Conservation (phyloP, 345 rosid genomes). For the Populus tremula region DNA sequence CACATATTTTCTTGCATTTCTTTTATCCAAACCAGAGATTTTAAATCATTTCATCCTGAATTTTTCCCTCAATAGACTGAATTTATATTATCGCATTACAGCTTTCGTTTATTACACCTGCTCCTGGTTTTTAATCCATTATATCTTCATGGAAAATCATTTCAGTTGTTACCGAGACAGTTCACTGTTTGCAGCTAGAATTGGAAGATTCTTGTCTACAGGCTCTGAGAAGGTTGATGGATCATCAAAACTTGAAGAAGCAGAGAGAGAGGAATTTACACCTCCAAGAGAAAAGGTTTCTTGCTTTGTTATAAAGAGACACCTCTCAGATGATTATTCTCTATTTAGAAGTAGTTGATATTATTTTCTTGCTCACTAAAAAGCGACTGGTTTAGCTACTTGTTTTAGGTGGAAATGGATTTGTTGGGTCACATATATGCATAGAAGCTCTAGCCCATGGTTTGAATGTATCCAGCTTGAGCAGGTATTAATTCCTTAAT, state of each 20-base stretch:
- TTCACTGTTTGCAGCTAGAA: constrained; percentile 29
- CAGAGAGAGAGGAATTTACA: constrained; percentile 78
- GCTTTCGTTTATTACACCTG: neutral
- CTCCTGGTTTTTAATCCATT: neutral
- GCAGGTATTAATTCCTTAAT: constrained; percentile 58
- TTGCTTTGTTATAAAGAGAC: constrained; percentile 1
- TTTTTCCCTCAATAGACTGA: neutral
- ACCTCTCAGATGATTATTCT: neutral
- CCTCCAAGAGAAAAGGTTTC: constrained; percentile 74
- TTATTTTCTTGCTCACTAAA: neutral
- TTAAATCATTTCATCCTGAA: neutral
- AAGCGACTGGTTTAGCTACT: constrained; percentile 53
- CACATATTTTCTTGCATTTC: too few relatives aligned
- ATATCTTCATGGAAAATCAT: neutral
- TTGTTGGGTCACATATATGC: constrained; percentile 90
- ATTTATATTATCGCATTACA: neutral
- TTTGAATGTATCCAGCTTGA: constrained; percentile 73
- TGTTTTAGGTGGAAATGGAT: constrained; percentile 96
- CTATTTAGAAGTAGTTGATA: constrained; percentile 10
- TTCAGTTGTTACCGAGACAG: constrained; percentile 22
- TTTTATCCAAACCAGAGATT: neutral
- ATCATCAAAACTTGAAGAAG: constrained; percentile 81
- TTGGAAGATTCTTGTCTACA: constrained; percentile 54
- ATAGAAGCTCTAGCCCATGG: constrained; percentile 84
- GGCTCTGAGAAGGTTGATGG: constrained; percentile 77